A percentile compares a stretch with the other conserved stretches of the same genome.
These are phyloP conservation scores for Patellaria atrata DNA, from an alignment of 495 filamentous ascomycete genomes.

Conservation along the genomic window DNA sequence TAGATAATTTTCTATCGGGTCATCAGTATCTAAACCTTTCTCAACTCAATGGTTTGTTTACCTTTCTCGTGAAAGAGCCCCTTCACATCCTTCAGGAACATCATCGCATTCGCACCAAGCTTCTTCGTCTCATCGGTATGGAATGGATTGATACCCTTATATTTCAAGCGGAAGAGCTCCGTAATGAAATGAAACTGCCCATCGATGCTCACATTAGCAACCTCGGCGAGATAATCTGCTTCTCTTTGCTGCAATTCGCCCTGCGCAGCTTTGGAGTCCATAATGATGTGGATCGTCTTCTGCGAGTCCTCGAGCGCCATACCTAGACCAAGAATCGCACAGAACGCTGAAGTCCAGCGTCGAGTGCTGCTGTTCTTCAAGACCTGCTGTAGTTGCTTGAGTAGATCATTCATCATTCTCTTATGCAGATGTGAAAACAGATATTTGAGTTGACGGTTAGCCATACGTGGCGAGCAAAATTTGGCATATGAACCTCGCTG, in stretches of 20 bases:
- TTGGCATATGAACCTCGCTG: constrained; percentile 6
- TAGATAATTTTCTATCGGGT: constrained; percentile 21
- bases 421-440: constrained; percentile 25
- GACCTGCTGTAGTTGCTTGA: constrained; percentile 26
- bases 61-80: constrained; percentile 23
- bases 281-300: constrained; percentile 24
- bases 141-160: constrained; percentile 21
- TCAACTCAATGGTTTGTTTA: constrained; percentile 12
- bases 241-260: constrained; percentile 11
- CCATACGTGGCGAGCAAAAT: constrained; percentile 25
- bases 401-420: constrained; percentile 16
- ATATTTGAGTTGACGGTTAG: constrained; percentile 30
- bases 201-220: constrained; percentile 23
- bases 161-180: constrained; percentile 27
- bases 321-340: constrained; percentile 23
- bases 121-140: constrained; percentile 16
- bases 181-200: constrained; percentile 21
- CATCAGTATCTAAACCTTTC: constrained; percentile 1
- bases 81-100: constrained; percentile 20
- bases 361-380: constrained; percentile 21
- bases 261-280: constrained; percentile 17
- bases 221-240: constrained; percentile 13
- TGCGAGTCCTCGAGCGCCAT: constrained; percentile 28
- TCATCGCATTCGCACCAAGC: constrained; percentile 5
- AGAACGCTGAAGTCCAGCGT: constrained; percentile 26